Evolutionary conservation across 495 filamentous ascomycete genomes (phyloP), one percentile per base, ranked within the genome.

Genomic region (Trichoderma erinaceum): DNA sequence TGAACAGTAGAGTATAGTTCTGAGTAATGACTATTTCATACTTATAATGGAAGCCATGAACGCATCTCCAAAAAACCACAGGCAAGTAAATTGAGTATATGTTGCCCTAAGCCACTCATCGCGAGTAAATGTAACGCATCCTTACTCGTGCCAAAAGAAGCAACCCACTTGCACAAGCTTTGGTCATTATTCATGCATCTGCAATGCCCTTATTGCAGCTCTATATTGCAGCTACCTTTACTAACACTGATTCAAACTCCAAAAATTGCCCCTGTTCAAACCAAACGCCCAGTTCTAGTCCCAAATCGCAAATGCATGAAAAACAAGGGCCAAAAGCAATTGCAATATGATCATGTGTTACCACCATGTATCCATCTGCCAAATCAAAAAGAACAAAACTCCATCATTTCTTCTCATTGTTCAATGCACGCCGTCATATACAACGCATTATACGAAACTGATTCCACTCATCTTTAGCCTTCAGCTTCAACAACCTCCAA

Each of bases 401-500:
- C 56, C 23, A 21, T 13, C 56, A 61, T 29, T 11, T 21, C 16
- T 29, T 29, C 29, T 29, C 23, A 25, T 61, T 1, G 25, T 32
- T 13, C 56, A 23, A 18, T 32, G 21, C 50, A 61, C 56, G 56
- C 56, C 56, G n/a, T 61, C 56, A 61, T 61, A 18, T 15, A 61
- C 27, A 61, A 32, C 56, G 56, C 56, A 32, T 61, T 32, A 29
- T 25, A 29, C 56, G 35, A 38, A 38, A 61, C 29, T 61, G 56
- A 32, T 15, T 61, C 4, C 50, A 23, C 16, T 1, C 27, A 13
- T 61, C 56, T 4, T 13, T 35, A 61, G 56, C 56, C 27, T 48
- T 66, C 64, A 38, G 48, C n/a, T 50, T 58, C 25, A 4, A 32
- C 58, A 10, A 81, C 76, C 43, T 81, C 69, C 2, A 97, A 84